These are phyloP conservation scores for Entomortierella parvispora DNA, from an alignment of 192 early-diverging fungal species.

Conservation along the genomic window DNA sequence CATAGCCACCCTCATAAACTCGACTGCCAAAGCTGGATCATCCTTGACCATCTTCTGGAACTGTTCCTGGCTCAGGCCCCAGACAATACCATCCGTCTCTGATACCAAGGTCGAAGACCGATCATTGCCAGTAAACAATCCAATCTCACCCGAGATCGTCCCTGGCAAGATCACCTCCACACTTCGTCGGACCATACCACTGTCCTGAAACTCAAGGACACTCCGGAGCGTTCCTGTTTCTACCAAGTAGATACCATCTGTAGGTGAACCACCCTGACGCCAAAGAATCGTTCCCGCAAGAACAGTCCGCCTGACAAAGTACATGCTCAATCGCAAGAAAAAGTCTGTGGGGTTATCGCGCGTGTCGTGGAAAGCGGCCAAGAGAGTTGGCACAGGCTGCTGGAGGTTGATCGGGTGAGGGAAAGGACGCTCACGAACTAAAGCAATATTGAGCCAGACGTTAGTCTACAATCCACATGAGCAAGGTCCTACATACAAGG, in stretches of 20 bases:
- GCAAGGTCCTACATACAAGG: no score
- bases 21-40: constrained; percentile 76
- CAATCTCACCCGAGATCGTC: constrained; percentile 90
- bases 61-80: constrained; percentile 72
- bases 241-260: constrained; percentile 76
- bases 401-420: constrained; percentile 53
- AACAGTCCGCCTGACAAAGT: constrained; percentile 72
- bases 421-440: constrained; percentile 20
- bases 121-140: constrained; percentile 71
- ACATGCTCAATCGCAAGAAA: constrained; percentile 65
- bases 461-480: background rate
- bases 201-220: constrained; percentile 51
- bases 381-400: constrained; percentile 64
- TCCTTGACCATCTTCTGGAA: constrained; percentile 75
- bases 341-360: constrained; percentile 61
- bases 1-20: constrained; percentile 83
- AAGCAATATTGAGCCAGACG: background rate
- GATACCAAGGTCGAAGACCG: constrained; percentile 71
- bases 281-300: constrained; percentile 72
- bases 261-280: constrained; percentile 63
- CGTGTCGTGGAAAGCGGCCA: constrained; percentile 74
- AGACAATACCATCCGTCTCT: constrained; percentile 73
- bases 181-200: constrained; percentile 18
- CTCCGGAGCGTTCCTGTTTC: constrained; percentile 71
- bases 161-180: constrained; percentile 92